These are phyloP conservation scores for Veloboletus limbatus DNA, from an alignment of 1,284 basidiomycete species.

Conservation along the genomic window DNA sequence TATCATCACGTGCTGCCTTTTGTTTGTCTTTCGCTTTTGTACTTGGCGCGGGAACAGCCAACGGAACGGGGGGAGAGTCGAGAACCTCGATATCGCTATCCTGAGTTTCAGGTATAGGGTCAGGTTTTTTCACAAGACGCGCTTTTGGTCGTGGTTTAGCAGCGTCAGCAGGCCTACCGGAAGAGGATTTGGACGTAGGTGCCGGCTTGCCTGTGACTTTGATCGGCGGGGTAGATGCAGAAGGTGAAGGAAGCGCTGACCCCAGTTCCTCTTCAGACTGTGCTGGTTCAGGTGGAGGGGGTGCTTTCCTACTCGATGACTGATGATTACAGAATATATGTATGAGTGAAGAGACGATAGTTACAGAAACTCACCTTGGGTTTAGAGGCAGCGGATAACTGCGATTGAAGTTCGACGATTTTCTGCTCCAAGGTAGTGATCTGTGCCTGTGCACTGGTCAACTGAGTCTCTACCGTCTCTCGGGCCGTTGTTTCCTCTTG, in stretches of 20 bases:
- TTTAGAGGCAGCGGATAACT: constrained; percentile 37
- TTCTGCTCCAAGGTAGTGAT: constrained; percentile 39
- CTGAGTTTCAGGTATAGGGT: constrained; percentile 15
- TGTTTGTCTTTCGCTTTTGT: constrained; percentile 31
- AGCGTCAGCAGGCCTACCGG: constrained; percentile 14
- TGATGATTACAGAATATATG: constrained; percentile 8
- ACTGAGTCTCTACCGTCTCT: constrained; percentile 30
- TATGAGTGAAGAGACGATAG: neutral
- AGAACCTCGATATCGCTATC: constrained; percentile 35
- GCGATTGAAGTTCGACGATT: constrained; percentile 42
- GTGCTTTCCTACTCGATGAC: constrained; percentile 17
- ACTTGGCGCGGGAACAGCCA: constrained; percentile 11
- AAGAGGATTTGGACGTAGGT: constrained; percentile 18
- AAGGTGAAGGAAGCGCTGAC: neutral
- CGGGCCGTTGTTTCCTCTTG: constrained; percentile 36
- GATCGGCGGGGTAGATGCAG: constrained; percentile 6
- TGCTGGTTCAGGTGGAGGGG: constrained; percentile 1
- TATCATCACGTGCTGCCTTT: constrained; percentile 14
- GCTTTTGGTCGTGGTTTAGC: constrained; percentile 24
- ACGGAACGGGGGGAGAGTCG: constrained; percentile 6
- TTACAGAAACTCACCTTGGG: constrained; percentile 16
- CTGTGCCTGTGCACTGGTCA: constrained; percentile 30
- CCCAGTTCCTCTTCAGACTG: constrained; percentile 13
- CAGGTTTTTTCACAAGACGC: constrained; percentile 14
- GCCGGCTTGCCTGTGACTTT: constrained; percentile 16